Evolutionary conservation across 257 asterid genomes (phyloP).

Genomic region (Solanum piurae): DNA sequence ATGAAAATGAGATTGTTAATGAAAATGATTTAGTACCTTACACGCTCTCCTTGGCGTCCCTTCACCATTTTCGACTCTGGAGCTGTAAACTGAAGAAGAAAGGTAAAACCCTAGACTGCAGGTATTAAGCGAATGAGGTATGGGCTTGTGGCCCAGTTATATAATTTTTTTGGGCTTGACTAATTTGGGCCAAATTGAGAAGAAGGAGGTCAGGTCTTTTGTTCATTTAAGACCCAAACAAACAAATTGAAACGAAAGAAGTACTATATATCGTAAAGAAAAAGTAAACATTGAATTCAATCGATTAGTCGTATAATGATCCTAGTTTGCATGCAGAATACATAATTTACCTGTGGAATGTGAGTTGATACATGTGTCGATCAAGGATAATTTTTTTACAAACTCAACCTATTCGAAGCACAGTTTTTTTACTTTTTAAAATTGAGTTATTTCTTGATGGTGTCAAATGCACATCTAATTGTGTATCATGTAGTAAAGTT

Average conservation of each 20-base stretch:
- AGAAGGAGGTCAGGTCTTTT: neutral
- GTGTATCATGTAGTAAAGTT: neutral
- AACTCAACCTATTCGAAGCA: neutral
- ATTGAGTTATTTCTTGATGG: neutral
- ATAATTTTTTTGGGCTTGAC: neutral
- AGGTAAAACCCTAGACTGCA: neutral
- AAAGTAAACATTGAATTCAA: neutral
- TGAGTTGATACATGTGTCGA: too few species aligned
- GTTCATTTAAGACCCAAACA: neutral
- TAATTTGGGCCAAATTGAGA: neutral
- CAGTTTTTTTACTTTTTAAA: neutral
- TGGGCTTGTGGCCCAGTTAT: neutral
- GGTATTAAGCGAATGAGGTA: neutral
- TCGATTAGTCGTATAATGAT: neutral
- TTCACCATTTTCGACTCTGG: constrained; percentile 33
- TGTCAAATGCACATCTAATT: neutral
- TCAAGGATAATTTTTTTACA: too few species aligned
- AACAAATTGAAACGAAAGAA: neutral
- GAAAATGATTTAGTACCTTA: constrained; percentile 18
- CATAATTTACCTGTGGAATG: neutral
- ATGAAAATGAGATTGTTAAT: neutral
- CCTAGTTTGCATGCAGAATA: too few species aligned
- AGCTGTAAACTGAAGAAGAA: neutral
- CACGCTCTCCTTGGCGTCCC: constrained; percentile 71
- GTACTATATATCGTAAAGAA: neutral